phyloP scores from a whole-genome alignment of 2,329 filamentous ascomycete species.

The Calonectria naviculata region DNA sequence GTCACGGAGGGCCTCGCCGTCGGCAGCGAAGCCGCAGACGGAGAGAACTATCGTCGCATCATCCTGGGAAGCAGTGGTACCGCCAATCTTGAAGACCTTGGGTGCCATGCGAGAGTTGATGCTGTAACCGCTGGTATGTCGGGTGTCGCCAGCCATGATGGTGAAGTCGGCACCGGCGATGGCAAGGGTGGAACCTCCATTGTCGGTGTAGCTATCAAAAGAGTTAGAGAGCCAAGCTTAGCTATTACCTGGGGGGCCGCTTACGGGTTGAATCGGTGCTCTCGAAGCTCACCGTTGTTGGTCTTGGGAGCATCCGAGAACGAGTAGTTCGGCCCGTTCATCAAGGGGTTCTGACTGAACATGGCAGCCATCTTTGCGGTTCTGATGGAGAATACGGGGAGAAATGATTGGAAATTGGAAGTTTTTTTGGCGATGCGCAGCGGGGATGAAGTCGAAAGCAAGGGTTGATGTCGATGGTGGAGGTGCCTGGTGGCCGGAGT shows the following conservation, averaged over 20 bases:
- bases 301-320: conserved; percentile 70
- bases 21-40: conserved; percentile 95
- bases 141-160: conserved; percentile 97
- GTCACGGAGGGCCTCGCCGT: conserved; percentile 93
- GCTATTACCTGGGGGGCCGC: conserved; percentile 42
- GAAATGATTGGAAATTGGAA: background rate
- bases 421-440: conserved; percentile 21
- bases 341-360: conserved; percentile 76
- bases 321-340: conserved; percentile 77
- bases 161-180: conserved; percentile 95
- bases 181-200: conserved; percentile 94
- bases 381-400: background rate
- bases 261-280: conserved; percentile 95
- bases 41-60: conserved; percentile 90
- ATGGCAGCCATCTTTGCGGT: conserved; percentile 68
- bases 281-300: conserved; percentile 65
- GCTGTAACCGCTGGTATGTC: conserved; percentile 95
- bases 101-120: conserved; percentile 97
- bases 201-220: conserved; percentile 86
- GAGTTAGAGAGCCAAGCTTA: conserved; percentile 16
- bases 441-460: conserved; percentile 18
- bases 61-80: conserved; percentile 85
- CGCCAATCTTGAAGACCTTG: conserved; percentile 98
- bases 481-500: conserved; percentile 34
- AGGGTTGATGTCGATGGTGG: conserved; percentile 25